Evolutionary conservation across 2,329 filamentous ascomycete species (phyloP), one percentile per base, ranked within the genome.

Genomic region (Exophiala alcalophila): DNA sequence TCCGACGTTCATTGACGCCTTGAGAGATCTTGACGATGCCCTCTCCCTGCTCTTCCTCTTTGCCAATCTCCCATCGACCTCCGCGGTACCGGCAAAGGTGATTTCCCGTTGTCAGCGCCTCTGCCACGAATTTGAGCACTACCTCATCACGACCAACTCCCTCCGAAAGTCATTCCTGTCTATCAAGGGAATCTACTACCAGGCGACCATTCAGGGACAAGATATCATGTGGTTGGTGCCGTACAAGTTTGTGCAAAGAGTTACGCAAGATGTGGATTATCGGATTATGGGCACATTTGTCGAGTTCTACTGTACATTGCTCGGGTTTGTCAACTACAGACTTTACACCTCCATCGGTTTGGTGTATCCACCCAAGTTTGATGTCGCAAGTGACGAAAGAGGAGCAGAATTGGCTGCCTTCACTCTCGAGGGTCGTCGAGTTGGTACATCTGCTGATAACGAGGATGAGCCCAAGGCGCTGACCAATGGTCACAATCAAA

Each of bases 171-270:
- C 90, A 0, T 98, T 98, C 72, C 71, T 98, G 54, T 95, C 89
- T 2, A 97, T 98, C 70, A 98, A 98, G 76, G 92, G 92, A 50
- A 97, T 98, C 60, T 98, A 98, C 73, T 98, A 97, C 69, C 91
- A 97, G 70, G 92, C 91, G 16, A 96, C 84, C 37, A 94, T 98
- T 50, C 88, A 96, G 65, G 92, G 92, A 34, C 90, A 98, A 70
- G 91, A 97, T 60, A 85, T 98, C 35, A 74, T 97, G 54, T 98
- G 92, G 92, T 76, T 98, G 26, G 91, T 96, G 8, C 92, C 92
- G 1, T 98, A 98, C 73, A 88, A 88, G 65, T 98, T 98, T 69
- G 95, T 97, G 61, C 92, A 98, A 73, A 78, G 86, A 56, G 83
- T 95, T 10, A 86, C 92, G 27, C 87, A 85, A 44, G 92, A 98